These are phyloP conservation scores for Fragilariopsis cylindrus DNA, from an alignment of 108 stramenopile species.

Conservation along the genomic window DNA sequence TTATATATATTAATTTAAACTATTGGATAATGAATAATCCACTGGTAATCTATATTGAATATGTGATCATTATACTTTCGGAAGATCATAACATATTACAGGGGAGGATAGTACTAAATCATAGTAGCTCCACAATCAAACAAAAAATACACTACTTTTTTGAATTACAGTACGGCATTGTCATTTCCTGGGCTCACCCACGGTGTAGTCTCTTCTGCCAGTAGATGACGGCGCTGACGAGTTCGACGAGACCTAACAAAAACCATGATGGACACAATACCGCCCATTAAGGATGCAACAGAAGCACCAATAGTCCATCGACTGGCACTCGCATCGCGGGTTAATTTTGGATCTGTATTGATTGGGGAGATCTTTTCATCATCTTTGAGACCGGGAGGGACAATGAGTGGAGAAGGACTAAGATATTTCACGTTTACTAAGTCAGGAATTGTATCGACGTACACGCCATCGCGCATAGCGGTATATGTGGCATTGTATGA, in stretches of 20 bases:
- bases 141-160: too few relatives aligned
- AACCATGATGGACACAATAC: conserved; percentile 34
- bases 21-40: too few relatives aligned
- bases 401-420: conserved; percentile 32
- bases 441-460: conserved; percentile 17
- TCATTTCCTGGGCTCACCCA: conserved; percentile 1
- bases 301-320: conserved; percentile 53
- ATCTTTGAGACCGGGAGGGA: conserved; percentile 3
- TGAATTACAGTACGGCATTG: neutral
- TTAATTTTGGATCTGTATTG: neutral
- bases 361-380: neutral
- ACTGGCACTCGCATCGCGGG: conserved; percentile 1
- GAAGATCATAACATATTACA: too few relatives aligned
- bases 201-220: conserved; percentile 18
- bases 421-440: conserved; percentile 27
- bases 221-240: conserved; percentile 24
- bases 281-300: conserved; percentile 42
- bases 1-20: too few relatives aligned
- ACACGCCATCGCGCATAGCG: conserved; percentile 27
- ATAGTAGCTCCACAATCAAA: too few relatives aligned
- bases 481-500: conserved; percentile 32
- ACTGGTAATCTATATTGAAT: too few relatives aligned
- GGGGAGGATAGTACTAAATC: too few relatives aligned
- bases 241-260: conserved; percentile 36
- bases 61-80: too few relatives aligned